Evolutionary conservation across 495 filamentous ascomycete genomes (phyloP).

Genomic region (Podospora comata): DNA sequence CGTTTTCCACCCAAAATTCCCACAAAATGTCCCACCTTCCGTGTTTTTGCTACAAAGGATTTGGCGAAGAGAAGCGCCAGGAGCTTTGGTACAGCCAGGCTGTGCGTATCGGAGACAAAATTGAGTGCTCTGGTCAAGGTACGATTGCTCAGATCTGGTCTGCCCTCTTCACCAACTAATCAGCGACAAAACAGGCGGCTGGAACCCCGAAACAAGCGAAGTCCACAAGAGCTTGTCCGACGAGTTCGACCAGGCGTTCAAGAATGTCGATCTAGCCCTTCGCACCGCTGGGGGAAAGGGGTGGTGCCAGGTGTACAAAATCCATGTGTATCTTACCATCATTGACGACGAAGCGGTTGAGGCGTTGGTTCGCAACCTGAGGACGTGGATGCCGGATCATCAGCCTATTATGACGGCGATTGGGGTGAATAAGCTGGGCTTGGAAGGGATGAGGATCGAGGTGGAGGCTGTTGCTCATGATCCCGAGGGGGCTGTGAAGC

Average conservation of each 20-base stretch:
- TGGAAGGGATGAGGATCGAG: slow-evolving; percentile 24
- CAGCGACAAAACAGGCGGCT: slow-evolving; percentile 15
- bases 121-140: slow-evolving; percentile 18
- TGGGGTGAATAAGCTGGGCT: slow-evolving; percentile 18
- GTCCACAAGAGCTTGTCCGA: slow-evolving; percentile 10
- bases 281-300: slow-evolving; percentile 16
- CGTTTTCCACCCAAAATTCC: no score
- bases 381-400: slow-evolving; percentile 22
- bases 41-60: slow-evolving; percentile 4
- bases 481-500: slow-evolving; percentile 1
- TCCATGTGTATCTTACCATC: slow-evolving; percentile 15
- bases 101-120: slow-evolving; percentile 11
- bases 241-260: slow-evolving; percentile 23
- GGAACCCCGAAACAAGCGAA: slow-evolving; percentile 16
- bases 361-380: slow-evolving; percentile 12
- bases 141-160: background rate
- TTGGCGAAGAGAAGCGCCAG: background rate
- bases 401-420: slow-evolving; percentile 23
- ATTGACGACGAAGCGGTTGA: slow-evolving; percentile 16
- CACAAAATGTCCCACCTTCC: slow-evolving; percentile 1
- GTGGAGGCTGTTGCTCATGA: slow-evolving; percentile 16
- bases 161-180: background rate
- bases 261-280: slow-evolving; percentile 21
- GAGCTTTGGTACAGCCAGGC: slow-evolving; percentile 16
- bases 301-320: slow-evolving; percentile 21